Conservation (phyloP, 495 filamentous ascomycete species). For the Symbiotaphrina buchneri region DNA sequence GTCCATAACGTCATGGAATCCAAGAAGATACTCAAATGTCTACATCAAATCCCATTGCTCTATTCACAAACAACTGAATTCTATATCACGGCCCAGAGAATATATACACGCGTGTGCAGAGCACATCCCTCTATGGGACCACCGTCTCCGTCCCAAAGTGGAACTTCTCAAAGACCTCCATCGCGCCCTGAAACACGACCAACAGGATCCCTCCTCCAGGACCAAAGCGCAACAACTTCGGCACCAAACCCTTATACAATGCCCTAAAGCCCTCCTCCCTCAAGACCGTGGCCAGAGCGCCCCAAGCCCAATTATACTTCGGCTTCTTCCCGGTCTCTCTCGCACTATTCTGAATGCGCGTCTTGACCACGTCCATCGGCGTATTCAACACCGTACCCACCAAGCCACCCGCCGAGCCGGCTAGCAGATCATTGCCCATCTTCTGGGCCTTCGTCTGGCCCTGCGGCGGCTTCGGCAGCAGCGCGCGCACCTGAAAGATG, state of each 20-base stretch:
- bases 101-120: too few relatives aligned
- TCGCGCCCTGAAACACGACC: constrained; percentile 80
- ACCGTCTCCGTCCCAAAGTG: constrained; percentile 19
- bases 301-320: constrained; percentile 98
- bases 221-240: constrained; percentile 78
- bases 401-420: constrained; percentile 72
- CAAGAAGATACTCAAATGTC: too few relatives aligned
- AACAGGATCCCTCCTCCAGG: constrained; percentile 81
- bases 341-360: constrained; percentile 79
- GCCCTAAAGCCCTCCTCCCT: constrained; percentile 85
- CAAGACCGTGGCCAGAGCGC: constrained; percentile 60
- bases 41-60: too few relatives aligned
- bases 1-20: too few relatives aligned
- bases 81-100: too few relatives aligned
- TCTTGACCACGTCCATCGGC: constrained; percentile 95
- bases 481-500: constrained; percentile 80
- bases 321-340: constrained; percentile 54
- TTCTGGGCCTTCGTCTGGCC: constrained; percentile 57
- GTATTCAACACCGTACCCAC: constrained; percentile 90
- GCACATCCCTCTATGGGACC: background rate
- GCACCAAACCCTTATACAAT: constrained; percentile 92
- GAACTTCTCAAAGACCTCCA: constrained; percentile 73
- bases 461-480: constrained; percentile 63
- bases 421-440: constrained; percentile 68
- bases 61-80: too few relatives aligned